Base-by-base conservation (phyloP, 805 yeast genomes). In the Myxozyma geophila region DNA sequence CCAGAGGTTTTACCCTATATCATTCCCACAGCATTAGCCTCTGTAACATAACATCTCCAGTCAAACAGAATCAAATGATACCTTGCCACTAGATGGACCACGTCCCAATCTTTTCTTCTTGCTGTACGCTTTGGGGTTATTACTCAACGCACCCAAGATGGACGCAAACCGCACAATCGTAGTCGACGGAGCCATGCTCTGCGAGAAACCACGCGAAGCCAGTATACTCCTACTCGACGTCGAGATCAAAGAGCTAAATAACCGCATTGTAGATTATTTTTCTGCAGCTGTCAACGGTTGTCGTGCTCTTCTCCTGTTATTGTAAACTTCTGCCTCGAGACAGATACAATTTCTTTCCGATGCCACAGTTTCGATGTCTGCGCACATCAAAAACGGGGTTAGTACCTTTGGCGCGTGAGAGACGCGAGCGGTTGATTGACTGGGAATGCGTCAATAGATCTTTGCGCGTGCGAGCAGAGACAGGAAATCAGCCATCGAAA, bases 1-100 rank as follows among this genome's bases (percentile, higher is more conserved):
- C 97, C 96, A 7, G 98, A 86, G 2, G 98, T 95, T 77, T 93
- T 92, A 80, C 99, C 99, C 69, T 84, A 81, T n/a, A 50, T 9
- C n/a, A 28, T 21, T 28, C 19, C 46, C 37, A 9, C 21, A 52
- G 19, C 23, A 19, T 35, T 28, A 2, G 13, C 46, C 33, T 15
- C 17, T 28, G 33, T 43, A 35, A 9, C n/a, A 47, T n/a, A 28
- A 13, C 21, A 35, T n/a, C 33, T 15, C 15, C 57, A 51, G 8
- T 40, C 21, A n/a, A 39, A 36, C 15, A 8, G n/a, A 36, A 12
- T 13, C 36, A 33, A 13, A 4, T 54, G 17, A 21, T 59, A 68
- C 71, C 62, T 68, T 67, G 21, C 92, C 91, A 39, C 70, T 62
- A 35, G 73, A 61, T 28, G 97, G 96, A 79, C 98, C 98, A 80